These are phyloP conservation scores for Naganishia sp. DNA, from an alignment of 1,284 basidiomycete species.

Conservation along the genomic window DNA sequence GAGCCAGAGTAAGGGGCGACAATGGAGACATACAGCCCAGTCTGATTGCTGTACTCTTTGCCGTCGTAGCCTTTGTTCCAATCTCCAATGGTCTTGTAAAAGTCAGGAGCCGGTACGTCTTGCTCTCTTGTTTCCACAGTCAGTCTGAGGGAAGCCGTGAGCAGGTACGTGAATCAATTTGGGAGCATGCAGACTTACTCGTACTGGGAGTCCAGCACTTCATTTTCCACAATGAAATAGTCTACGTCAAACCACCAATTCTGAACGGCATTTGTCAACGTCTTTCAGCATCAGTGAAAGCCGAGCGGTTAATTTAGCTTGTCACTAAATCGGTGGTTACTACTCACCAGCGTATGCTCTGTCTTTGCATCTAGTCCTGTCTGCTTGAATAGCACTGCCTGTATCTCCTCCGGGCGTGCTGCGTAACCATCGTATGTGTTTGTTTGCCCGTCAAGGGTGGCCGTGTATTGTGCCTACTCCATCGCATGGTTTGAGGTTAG, in stretches of 20 bases:
- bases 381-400: conserved; percentile 21
- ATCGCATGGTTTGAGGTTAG: neutral
- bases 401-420: neutral
- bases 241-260: conserved; percentile 17
- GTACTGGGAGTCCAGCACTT: neutral
- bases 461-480: neutral
- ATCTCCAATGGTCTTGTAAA: neutral
- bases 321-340: too few relatives aligned
- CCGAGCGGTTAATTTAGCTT: neutral
- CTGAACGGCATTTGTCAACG: neutral
- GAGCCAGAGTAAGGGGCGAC: too few relatives aligned
- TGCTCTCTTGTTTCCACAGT: neutral
- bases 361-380: conserved; percentile 1
- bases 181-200: conserved; percentile 2
- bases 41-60: conserved; percentile 3
- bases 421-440: neutral
- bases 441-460: conserved; percentile 1
- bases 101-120: neutral
- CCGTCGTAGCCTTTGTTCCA: conserved; percentile 6
- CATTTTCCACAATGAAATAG: conserved; percentile 10
- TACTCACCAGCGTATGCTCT: conserved; percentile 12
- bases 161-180: neutral
- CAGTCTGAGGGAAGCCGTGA: neutral
- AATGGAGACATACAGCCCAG: neutral
- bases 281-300: neutral